Conservation (phyloP, 2,329 filamentous ascomycete genomes). For the Xylaria sp. region DNA sequence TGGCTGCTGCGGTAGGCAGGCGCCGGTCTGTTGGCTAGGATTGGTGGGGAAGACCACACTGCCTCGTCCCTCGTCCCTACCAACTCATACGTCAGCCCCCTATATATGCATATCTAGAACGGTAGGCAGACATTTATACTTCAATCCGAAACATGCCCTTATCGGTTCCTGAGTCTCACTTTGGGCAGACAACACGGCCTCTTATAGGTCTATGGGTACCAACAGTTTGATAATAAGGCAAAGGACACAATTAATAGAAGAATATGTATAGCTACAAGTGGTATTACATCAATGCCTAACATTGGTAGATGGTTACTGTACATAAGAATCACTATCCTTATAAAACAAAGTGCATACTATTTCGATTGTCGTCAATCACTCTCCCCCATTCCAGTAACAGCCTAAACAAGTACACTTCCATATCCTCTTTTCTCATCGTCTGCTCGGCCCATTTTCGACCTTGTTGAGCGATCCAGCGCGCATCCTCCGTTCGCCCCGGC, state of each 20-base stretch:
- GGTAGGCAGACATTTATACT: not conserved
- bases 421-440: slow-evolving; percentile 72
- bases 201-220: not conserved
- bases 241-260: not conserved
- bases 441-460: slow-evolving; percentile 69
- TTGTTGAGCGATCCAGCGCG: slow-evolving; percentile 67
- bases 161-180: too few relatives aligned
- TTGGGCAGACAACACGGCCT: too few relatives aligned
- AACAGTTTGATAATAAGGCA: not conserved
- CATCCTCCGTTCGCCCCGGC: slow-evolving; percentile 58
- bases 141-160: too few relatives aligned
- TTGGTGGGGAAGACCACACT: slow-evolving; percentile 17
- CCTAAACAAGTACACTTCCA: slow-evolving; percentile 81
- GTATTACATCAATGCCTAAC: not conserved
- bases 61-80: slow-evolving; percentile 6
- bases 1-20: not conserved
- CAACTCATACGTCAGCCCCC: slow-evolving; percentile 19
- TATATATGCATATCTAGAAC: not conserved
- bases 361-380: slow-evolving; percentile 66
- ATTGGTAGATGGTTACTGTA: not conserved
- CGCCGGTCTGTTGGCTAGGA: not conserved
- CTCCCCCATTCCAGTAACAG: slow-evolving; percentile 79
- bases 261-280: not conserved
- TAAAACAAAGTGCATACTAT: slow-evolving; percentile 49
- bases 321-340: slow-evolving; percentile 11